A percentile compares a stretch with the other conserved stretches of the same genome.
Evolutionary conservation across 2,329 filamentous ascomycete species (phyloP).

Genomic region (Neofusicoccum cordaticola): DNA sequence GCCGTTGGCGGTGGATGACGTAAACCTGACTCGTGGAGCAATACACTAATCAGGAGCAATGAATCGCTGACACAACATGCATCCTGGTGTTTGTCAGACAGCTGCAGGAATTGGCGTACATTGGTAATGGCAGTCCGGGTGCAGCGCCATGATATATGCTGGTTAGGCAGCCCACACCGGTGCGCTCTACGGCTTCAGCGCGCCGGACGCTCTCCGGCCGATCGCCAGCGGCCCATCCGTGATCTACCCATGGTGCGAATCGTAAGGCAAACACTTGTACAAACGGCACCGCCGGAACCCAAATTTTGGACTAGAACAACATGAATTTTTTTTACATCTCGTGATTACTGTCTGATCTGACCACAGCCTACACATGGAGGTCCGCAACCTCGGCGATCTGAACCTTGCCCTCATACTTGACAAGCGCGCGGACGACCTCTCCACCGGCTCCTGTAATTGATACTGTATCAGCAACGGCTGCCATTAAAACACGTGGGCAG

Average conservation of each 20-base stretch:
- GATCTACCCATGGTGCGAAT: neutral
- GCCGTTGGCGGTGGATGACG: neutral
- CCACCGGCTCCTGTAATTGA: neutral
- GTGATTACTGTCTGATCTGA: neutral
- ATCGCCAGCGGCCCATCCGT: neutral
- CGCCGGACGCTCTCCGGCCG: constrained; percentile 1
- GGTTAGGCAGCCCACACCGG: neutral
- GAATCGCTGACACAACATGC: constrained; percentile 3
- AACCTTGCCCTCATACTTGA: constrained; percentile 9
- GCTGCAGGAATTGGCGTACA: neutral
- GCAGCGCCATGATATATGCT: neutral
- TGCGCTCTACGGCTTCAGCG: constrained; percentile 3
- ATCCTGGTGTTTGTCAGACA: neutral
- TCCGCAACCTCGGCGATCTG: constrained; percentile 11
- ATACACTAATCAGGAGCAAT: constrained; percentile 4
- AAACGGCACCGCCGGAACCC: neutral
- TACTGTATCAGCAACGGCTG: neutral
- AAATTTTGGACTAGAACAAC: neutral
- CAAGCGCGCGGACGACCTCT: constrained; percentile 14
- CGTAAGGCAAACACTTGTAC: neutral
- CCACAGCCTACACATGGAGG: constrained; percentile 13
- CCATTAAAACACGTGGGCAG: neutral
- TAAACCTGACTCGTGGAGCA: neutral
- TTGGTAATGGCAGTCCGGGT: neutral
- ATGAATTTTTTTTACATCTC: neutral